These are phyloP conservation scores for Xylaria cubensis DNA, from an alignment of 495 filamentous ascomycete species.

Conservation along the genomic window DNA sequence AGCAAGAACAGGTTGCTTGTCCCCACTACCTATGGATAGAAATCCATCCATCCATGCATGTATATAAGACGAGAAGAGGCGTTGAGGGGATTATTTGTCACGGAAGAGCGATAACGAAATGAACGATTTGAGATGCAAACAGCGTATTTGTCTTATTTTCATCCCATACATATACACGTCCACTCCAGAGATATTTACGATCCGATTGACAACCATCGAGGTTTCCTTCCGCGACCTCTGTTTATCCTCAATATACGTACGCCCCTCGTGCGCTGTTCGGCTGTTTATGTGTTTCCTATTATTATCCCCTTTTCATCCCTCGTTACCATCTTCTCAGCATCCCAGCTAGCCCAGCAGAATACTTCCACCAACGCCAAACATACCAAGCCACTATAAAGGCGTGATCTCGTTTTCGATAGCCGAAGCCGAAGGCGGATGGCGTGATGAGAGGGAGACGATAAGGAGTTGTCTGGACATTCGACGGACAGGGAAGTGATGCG, in stretches of 20 bases:
- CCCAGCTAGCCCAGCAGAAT: not conserved
- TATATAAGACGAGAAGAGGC: constrained; percentile 8
- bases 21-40: not conserved
- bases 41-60: not conserved
- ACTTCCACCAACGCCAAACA: not conserved
- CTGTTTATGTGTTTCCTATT: not conserved
- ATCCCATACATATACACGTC: not conserved
- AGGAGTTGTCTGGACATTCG: constrained; percentile 16
- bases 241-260: not conserved
- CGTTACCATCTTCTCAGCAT: not conserved
- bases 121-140: not conserved
- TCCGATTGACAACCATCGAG: not conserved
- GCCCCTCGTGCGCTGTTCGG: not conserved
- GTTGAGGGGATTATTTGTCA: not conserved
- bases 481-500: not conserved
- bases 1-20: not conserved
- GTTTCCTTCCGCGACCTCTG: not conserved
- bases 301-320: not conserved
- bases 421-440: not conserved
- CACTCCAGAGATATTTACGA: constrained; percentile 2
- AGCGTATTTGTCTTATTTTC: not conserved
- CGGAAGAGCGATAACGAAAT: not conserved
- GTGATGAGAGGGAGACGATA: not conserved
- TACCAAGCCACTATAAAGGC: not conserved
- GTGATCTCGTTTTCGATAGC: not conserved